A percentile compares a stretch with the other conserved stretches of the same genome.
Conservation (phyloP, 129 eudicot species). For the Chrysanthemum lavandulifolium region DNA sequence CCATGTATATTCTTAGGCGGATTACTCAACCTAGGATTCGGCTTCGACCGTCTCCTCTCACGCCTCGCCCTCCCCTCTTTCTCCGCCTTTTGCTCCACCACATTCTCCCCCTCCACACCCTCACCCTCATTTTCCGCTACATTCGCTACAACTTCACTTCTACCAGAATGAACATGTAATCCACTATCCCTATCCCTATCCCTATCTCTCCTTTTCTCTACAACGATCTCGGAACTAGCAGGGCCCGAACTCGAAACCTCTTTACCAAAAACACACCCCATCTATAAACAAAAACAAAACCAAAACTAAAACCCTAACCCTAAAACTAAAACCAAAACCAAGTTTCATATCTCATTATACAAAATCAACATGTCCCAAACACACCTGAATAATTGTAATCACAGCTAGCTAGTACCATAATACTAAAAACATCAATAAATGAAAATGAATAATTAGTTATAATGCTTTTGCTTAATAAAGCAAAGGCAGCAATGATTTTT, state of each 20-base stretch:
- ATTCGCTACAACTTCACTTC: conserved; percentile 50
- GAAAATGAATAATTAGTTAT: conserved; percentile 33
- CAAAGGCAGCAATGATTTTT: conserved; percentile 19
- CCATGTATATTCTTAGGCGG: conserved; percentile 69
- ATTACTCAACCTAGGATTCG: conserved; percentile 68
- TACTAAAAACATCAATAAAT: conserved; percentile 35
- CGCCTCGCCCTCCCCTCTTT: conserved; percentile 47
- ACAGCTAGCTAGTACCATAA: conserved; percentile 5
- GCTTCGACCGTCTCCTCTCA: conserved; percentile 59
- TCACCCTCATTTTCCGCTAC: conserved; percentile 21
- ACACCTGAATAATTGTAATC: conserved; percentile 33
- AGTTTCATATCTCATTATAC: conserved; percentile 51
- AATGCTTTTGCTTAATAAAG: conserved; percentile 39
- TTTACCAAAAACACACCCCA: conserved; percentile 94
- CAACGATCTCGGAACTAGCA: conserved; percentile 45
- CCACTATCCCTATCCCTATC: conserved; percentile 36
- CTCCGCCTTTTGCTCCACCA: conserved; percentile 43
- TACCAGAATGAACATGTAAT: conserved; percentile 38
- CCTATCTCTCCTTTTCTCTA: conserved; percentile 35
- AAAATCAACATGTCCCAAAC: conserved; percentile 29
- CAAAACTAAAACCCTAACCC: conserved; percentile 39
- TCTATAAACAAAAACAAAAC: conserved; percentile 30
- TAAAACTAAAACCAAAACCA: conserved; percentile 42
- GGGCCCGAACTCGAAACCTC: conserved; percentile 60
- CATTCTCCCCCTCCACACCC: conserved; percentile 41